Base-by-base conservation (phyloP, 768 basidiomycete species). In the Chiua virens region DNA sequence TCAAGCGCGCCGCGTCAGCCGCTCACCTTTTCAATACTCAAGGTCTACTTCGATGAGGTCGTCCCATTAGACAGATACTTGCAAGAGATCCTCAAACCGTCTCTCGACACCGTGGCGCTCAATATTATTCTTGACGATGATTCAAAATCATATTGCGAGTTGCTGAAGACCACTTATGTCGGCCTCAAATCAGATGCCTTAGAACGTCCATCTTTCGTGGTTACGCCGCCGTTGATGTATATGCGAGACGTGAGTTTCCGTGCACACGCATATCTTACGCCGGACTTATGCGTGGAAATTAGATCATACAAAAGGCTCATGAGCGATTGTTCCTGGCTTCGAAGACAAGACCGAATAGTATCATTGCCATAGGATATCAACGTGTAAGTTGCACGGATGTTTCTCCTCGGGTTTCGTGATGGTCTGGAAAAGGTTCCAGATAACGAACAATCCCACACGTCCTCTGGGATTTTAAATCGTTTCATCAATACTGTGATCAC, bases 401-500 rank as follows among this genome's bases (percentile, higher is more conserved):
- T 32, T 17, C 14, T 21, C 36, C 4, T 38, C 10, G 8, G 17
- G 13, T 15, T 27, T 37, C 41, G 40, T 39, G 10, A 37, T 14
- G 10, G 8, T 53, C 9, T 34, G 34, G 10, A 14, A 17, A 50
- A 54, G 66, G 54, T 47, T 27, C 68, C 61, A 17, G 67, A 61
- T 32, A 64, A 68, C 30, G 73, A 74, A 42, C 77, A 74, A 62
- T 62, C 63, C 8, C 73, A 73, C 22, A 60, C 71, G 22, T 66
- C 77, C 22, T 58, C 71, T 13, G 76, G 75, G 8, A 74, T 88
- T 43, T 73, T 72, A 15, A 89, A 85, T 59, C 73, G 73, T 49
- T 84, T 82, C 56, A 73, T 88, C 15, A 94, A 93, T 63, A 91
- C 91, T 0, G 77, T 82, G n/a, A 71, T 89, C 28, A 85, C 83